Evolutionary conservation across 495 filamentous ascomycete species (phyloP).

Genomic region (Durotheca rogersii): DNA sequence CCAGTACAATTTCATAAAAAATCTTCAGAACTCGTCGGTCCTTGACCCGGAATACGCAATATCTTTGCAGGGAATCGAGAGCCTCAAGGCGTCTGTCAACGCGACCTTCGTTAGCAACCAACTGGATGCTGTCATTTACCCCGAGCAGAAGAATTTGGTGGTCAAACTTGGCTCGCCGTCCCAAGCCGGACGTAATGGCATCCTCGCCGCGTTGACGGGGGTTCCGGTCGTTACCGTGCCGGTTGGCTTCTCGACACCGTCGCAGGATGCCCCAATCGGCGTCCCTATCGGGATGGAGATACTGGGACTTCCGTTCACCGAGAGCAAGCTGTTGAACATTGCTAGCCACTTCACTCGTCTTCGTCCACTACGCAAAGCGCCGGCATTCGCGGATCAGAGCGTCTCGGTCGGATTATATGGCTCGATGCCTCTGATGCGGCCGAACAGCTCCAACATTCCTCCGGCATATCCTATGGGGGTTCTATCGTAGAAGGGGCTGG

Average conservation of each 20-base stretch:
- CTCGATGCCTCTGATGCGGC: conserved; percentile 45
- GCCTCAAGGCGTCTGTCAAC: conserved; percentile 48
- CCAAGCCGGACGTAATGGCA: conserved; percentile 63
- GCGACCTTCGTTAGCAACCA: conserved; percentile 48
- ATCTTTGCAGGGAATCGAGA: conserved; percentile 45
- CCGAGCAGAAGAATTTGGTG: conserved; percentile 64
- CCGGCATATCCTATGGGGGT: conserved; percentile 48
- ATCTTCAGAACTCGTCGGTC: conserved; percentile 50
- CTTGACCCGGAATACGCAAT: conserved; percentile 46
- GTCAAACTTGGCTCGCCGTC: conserved; percentile 55
- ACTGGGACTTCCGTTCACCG: conserved; percentile 54
- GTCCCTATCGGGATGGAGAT: conserved; percentile 68
- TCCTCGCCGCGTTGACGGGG: conserved; percentile 64
- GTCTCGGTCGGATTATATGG: conserved; percentile 39
- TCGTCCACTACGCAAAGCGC: conserved; percentile 47
- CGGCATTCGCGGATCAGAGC: conserved; percentile 39
- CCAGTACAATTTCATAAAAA: conserved; percentile 54
- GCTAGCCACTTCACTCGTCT: conserved; percentile 38
- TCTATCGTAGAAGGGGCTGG: conserved; percentile 7
- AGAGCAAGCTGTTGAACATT: conserved; percentile 55
- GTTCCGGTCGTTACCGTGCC: conserved; percentile 64
- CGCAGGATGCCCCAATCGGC: conserved; percentile 50
- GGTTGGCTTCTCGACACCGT: conserved; percentile 43
- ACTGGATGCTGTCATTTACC: conserved; percentile 63
- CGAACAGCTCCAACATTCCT: conserved; percentile 43